Evolutionary conservation across 2,329 filamentous ascomycete species (phyloP), one percentile per base, ranked within the genome.

Genomic region (Aureobasidium sp.): DNA sequence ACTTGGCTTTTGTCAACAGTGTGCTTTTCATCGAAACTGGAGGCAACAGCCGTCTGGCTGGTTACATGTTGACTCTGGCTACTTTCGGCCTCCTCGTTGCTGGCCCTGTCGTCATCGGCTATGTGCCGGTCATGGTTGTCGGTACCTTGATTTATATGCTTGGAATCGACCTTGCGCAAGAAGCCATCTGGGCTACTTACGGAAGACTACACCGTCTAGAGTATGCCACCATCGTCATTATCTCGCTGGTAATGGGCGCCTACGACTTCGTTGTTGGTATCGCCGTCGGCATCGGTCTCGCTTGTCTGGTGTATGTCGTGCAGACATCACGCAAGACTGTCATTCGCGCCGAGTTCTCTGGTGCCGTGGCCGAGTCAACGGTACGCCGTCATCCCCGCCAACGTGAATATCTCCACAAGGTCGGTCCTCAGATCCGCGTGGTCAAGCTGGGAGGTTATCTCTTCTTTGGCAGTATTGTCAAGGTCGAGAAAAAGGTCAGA

Each of bases 401-500:
- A 69, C 87, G 92, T 64, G 86, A 89, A 63, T 99, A 94, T 70
- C 79, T 99, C 4, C 87, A 87, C 64, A 84, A 93, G 66, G 92
- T 94, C 17, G 92, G 93, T 3, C 83, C 85, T 36, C 94, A 99
- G 72, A 94, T 95, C 37, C 88, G 90, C 63, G 87, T 97, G 55
- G 88, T 96, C 70, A 97, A 97, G 74, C 82, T 99, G 17, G 88
- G 89, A 0, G 93, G 94, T 0, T 97, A 93, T 70, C 83, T 99
- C n/a, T 99, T 99, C 79, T 99, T 99, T 68, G 94, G 94, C 17
- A 97, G 92, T 2, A 96, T 99, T 66, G 93, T 97, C 59, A 91
- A 90, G 52, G 93, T 99, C 0, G 94, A 99, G 74, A 89, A 90
- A 65, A 88, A 88, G 66, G 92, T 97, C 64, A 85, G 92, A 25